These are phyloP conservation scores for Heterobasidion parviporum DNA, from an alignment of 1,284 basidiomycete species.

Conservation along the genomic window DNA sequence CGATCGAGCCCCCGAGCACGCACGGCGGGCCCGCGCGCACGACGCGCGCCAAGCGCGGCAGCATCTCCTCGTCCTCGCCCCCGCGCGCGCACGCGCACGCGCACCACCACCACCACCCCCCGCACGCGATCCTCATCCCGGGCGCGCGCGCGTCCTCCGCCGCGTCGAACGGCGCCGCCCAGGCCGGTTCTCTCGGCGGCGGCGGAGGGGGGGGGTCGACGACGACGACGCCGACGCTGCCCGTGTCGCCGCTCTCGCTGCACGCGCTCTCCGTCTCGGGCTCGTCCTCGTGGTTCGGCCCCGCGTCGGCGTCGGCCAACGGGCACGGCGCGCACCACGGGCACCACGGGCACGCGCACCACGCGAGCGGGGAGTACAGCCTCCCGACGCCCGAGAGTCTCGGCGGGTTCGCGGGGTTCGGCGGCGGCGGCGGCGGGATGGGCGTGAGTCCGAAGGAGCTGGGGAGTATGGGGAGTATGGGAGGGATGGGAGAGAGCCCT, in stretches of 20 bases:
- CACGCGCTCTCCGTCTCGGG: slow-evolving; percentile 13
- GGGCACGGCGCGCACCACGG: background rate
- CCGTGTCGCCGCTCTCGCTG: slow-evolving; percentile 22
- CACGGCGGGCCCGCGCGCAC: slow-evolving; percentile 27
- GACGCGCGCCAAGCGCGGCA: slow-evolving; percentile 32
- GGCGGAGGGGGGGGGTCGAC: background rate
- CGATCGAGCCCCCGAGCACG: slow-evolving; percentile 21
- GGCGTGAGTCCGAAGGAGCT: slow-evolving; percentile 27
- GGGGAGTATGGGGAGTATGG: slow-evolving; percentile 7
- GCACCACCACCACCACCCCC: slow-evolving; percentile 10
- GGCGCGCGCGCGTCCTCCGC: slow-evolving; percentile 13
- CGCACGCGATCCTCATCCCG: slow-evolving; percentile 54
- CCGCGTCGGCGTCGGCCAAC: background rate
- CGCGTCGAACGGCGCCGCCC: slow-evolving; percentile 1
- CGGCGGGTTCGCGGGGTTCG: slow-evolving; percentile 9
- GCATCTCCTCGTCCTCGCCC: slow-evolving; percentile 36
- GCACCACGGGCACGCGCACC: slow-evolving; percentile 7
- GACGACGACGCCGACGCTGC: slow-evolving; percentile 11
- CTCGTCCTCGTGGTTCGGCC: slow-evolving; percentile 3
- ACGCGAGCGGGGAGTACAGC: slow-evolving; percentile 12
- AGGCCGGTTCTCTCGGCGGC: slow-evolving; percentile 11
- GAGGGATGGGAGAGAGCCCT: slow-evolving; percentile 8
- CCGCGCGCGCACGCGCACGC: slow-evolving; percentile 28
- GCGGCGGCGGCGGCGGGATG: slow-evolving; percentile 12
- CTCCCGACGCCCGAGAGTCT: slow-evolving; percentile 34